Percentiles rank a stretch among this genome's conserved stretches.
Evolutionary conservation across 2,329 filamentous ascomycete species (phyloP).

Genomic region (Pezizomycotina sp.): DNA sequence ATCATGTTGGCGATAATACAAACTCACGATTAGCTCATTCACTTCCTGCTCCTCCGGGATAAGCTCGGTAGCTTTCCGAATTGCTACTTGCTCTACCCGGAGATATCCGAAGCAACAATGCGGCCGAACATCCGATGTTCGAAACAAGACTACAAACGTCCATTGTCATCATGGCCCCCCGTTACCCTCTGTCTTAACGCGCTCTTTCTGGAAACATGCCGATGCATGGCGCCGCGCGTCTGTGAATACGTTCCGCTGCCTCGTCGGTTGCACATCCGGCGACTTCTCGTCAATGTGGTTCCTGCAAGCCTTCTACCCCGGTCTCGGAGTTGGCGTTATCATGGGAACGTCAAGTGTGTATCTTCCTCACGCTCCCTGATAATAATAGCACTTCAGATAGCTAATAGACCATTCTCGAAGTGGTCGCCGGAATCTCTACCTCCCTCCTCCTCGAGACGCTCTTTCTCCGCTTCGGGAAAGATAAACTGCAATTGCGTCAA

Average conservation of each 20-base stretch:
- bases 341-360: conserved; percentile 39
- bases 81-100: too few species aligned
- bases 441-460: conserved; percentile 39
- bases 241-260: conserved; percentile 40
- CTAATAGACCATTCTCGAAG: conserved; percentile 26
- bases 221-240: conserved; percentile 37
- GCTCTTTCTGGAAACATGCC: too few species aligned
- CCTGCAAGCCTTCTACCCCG: conserved; percentile 35
- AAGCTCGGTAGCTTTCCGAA: too few species aligned
- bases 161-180: too few species aligned
- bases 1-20: too few species aligned
- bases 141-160: too few species aligned
- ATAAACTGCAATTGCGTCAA: conserved; percentile 33
- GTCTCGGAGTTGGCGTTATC: conserved; percentile 34
- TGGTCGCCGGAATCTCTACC: conserved; percentile 37
- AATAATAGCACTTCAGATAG: conserved; percentile 1
- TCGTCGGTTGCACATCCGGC: conserved; percentile 40
- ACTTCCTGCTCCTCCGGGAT: too few species aligned
- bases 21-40: too few species aligned
- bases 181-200: too few species aligned
- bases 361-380: not conserved
- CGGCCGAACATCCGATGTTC: too few species aligned
- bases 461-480: conserved; percentile 35
- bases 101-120: too few species aligned
- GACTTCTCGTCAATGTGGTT: conserved; percentile 43